Base-by-base conservation (phyloP, 106 monocot species). In the Phalaenopsis aphrodite region DNA sequence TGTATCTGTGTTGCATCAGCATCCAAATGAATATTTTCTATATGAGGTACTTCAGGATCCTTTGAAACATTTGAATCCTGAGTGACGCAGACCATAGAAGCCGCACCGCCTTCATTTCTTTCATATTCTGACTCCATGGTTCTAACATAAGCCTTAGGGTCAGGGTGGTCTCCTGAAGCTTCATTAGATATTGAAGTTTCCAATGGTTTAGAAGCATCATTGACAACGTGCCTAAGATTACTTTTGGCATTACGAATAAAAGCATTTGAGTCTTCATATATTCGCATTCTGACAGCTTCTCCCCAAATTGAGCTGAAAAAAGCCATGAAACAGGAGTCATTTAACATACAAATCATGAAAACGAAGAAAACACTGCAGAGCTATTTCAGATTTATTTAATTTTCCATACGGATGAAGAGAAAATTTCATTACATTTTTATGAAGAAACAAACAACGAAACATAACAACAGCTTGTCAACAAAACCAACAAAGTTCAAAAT, bases 91-190 rank as follows among this genome's bases (percentile, higher is more conserved):
- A 48, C 42, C n/a, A 4, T 49, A 76, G 76, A 52, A 2, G 49
- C 24, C 30, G 18, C 76, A 76, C 42, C 30, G 23, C 7, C 49
- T 76, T 47, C 76, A 4, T 76, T 23, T 30, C 23, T 12, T 76
- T 49, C 24, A 49, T 76, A 52, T 14, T 76, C 48, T 76, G 76
- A 76, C 30, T 49, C 14, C n/a, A 52, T 49, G 1, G 24, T 24
- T 76, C 46, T 76, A 49, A 52, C 49, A 76, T 76, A 76, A 49
- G 76, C 76, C 42, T 76, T 76, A 15, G 2, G 76, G 42, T 76
- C 76, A 76, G 47, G 48, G 47, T 14, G 7, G 11, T 49, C 76
- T 11, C 43, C 74, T 52, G 14, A 42, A 49, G 49, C 48, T 76
- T 76, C 76, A 47, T 76, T 49, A 6, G 49, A 19, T 74, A 19